phyloP scores from a whole-genome alignment of 2,329 filamentous ascomycete species.

The Calycina herbarum region DNA sequence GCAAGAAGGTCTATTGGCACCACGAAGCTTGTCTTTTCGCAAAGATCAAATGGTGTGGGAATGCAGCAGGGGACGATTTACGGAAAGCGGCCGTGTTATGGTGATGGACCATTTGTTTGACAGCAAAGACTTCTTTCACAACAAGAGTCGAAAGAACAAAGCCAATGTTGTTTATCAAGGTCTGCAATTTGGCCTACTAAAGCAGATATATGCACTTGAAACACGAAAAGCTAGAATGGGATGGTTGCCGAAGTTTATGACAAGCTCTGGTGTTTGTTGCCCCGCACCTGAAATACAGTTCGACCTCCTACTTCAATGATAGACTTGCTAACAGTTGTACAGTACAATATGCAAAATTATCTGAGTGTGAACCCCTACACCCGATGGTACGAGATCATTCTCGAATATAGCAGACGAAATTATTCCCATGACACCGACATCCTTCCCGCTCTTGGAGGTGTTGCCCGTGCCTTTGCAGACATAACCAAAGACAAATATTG shows the following conservation, averaged over 20 bases:
- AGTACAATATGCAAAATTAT: too few relatives aligned
- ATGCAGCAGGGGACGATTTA: not conserved
- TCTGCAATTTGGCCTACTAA: too few relatives aligned
- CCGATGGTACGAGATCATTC: not conserved
- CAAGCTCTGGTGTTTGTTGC: not conserved
- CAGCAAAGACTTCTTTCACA: constrained; percentile 4
- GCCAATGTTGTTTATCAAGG: not conserved
- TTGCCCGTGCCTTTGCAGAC: not conserved
- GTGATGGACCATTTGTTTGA: not conserved
- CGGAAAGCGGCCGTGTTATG: not conserved
- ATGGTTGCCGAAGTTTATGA: not conserved
- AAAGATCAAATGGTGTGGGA: not conserved
- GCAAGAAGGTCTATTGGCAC: not conserved
- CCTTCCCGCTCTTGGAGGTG: constrained; percentile 12
- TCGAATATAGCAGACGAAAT: not conserved
- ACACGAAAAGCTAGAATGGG: not conserved
- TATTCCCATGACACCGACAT: constrained; percentile 6
- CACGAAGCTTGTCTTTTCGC: not conserved
- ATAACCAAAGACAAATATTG: constrained; percentile 8
- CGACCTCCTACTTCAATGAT: too few relatives aligned
- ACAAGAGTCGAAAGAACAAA: not conserved
- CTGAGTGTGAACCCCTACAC: not conserved
- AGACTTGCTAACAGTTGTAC: not conserved
- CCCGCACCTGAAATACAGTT: not conserved
- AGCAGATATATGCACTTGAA: too few relatives aligned